Evolutionary conservation across 768 basidiomycete genomes (phyloP).

Genomic region (Sarcomyxa edulis): DNA sequence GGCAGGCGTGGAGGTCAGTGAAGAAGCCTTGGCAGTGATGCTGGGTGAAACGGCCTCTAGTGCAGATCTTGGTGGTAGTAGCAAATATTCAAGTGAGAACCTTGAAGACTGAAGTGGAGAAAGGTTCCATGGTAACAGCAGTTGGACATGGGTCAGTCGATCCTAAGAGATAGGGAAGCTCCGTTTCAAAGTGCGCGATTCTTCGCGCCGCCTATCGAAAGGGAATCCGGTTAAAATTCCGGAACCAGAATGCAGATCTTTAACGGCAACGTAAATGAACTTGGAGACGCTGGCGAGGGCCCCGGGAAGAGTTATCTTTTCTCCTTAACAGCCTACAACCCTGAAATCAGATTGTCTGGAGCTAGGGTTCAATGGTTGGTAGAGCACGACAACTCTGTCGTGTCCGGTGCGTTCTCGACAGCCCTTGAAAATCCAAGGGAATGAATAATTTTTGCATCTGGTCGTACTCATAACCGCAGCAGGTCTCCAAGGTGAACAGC

Average conservation of each 20-base stretch:
- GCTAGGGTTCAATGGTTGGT: conserved; percentile 65
- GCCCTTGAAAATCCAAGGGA: too few relatives aligned
- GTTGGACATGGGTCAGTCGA: conserved; percentile 85
- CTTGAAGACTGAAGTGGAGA: too few relatives aligned
- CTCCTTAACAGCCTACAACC: conserved; percentile 69
- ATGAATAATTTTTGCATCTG: too few relatives aligned
- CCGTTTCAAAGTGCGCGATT: conserved; percentile 61
- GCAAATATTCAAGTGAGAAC: conserved; percentile 86
- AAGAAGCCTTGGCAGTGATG: conserved; percentile 75
- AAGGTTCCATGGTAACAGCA: conserved; percentile 85
- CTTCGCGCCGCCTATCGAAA: conserved; percentile 65
- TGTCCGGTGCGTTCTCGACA: too few relatives aligned
- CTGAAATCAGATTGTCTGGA: conserved; percentile 73
- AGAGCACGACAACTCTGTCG: conserved; percentile 68
- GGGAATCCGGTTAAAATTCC: conserved; percentile 77
- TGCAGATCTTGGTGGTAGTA: conserved; percentile 88
- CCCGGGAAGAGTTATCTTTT: conserved; percentile 79
- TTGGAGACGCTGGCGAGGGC: conserved; percentile 58
- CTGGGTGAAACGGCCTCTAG: conserved; percentile 73
- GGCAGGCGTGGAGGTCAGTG: too few relatives aligned
- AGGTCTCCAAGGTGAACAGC: conserved; percentile 79
- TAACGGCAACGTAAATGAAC: conserved; percentile 68
- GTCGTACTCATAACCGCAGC: too few relatives aligned
- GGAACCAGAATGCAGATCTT: conserved; percentile 69
- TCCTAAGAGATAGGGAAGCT: conserved; percentile 49